These are phyloP conservation scores for Poteriospumella lacustris DNA, from an alignment of 108 stramenopile species.

Conservation along the genomic window DNA sequence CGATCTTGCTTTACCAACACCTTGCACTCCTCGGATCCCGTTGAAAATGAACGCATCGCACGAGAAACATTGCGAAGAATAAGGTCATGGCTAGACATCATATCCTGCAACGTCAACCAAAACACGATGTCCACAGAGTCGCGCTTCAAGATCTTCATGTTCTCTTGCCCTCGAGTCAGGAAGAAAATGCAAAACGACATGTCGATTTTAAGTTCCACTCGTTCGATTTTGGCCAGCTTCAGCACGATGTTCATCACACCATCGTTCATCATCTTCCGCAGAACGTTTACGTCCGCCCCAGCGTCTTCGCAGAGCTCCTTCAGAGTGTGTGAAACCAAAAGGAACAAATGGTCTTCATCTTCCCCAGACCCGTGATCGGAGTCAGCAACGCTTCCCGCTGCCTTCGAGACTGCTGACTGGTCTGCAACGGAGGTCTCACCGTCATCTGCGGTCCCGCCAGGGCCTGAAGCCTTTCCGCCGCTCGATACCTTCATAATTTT, in stretches of 20 bases:
- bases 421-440: too few relatives aligned
- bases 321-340: background rate
- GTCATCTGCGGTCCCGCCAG: too few relatives aligned
- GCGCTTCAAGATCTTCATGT: conserved; percentile 14
- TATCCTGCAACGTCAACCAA: conserved; percentile 25
- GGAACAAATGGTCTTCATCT: background rate
- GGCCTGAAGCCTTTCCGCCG: too few relatives aligned
- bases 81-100: background rate
- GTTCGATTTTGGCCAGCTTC: conserved; percentile 17
- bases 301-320: background rate
- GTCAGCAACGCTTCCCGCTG: too few relatives aligned
- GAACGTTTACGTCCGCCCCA: background rate
- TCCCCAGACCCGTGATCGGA: too few relatives aligned
- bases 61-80: conserved; percentile 12
- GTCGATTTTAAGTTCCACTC: conserved; percentile 1
- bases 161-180: background rate
- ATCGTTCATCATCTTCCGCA: background rate
- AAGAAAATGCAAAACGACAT: background rate
- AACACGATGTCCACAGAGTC: conserved; percentile 21
- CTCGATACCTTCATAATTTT: conserved; percentile 2
- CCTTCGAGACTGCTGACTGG: too few relatives aligned
- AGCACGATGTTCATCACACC: conserved; percentile 21
- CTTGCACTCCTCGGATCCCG: background rate
- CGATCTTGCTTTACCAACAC: conserved; percentile 10
- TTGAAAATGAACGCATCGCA: background rate